These are phyloP conservation scores for Larix kaempferi DNA, from an alignment of 75 land plant genomes.

Conservation along the genomic window DNA sequence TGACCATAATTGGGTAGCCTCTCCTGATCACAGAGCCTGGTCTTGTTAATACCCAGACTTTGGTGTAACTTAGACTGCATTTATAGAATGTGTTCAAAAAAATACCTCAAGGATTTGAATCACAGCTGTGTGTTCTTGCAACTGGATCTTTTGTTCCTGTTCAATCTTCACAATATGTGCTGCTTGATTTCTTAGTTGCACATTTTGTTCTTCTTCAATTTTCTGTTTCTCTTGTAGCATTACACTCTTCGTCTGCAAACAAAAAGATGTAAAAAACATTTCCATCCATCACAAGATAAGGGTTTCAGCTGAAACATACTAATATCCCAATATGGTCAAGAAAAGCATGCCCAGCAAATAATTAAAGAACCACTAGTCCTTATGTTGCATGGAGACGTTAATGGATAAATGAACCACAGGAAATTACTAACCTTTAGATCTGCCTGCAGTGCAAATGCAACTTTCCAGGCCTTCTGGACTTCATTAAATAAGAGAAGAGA, in stretches of 20 bases:
- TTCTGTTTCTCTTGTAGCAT: slow-evolving; percentile 60
- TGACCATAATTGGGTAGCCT: too few species aligned
- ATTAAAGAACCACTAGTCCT: not conserved
- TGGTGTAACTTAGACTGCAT: not conserved
- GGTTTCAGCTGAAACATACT: not conserved
- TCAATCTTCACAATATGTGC: slow-evolving; percentile 69
- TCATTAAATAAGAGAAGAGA: slow-evolving; percentile 81
- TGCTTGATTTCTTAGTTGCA: slow-evolving; percentile 72
- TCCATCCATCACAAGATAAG: not conserved
- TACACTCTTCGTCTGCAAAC: slow-evolving; percentile 61
- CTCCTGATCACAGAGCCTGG: too few species aligned
- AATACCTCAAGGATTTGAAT: slow-evolving; percentile 76
- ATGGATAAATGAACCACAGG: not conserved
- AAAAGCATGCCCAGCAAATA: not conserved
- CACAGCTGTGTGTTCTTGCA: slow-evolving; percentile 53
- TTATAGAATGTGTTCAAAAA: slow-evolving; percentile 10
- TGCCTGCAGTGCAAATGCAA: slow-evolving; percentile 77
- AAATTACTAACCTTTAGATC: slow-evolving; percentile 62
- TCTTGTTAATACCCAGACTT: too few species aligned
- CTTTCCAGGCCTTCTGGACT: slow-evolving; percentile 99
- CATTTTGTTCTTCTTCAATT: slow-evolving; percentile 71
- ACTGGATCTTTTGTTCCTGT: slow-evolving; percentile 76
- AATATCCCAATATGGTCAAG: not conserved
- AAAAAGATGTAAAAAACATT: not conserved
- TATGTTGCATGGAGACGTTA: not conserved